Base-by-base conservation (phyloP, 106 monocot species). In the Acorus calamus region DNA sequence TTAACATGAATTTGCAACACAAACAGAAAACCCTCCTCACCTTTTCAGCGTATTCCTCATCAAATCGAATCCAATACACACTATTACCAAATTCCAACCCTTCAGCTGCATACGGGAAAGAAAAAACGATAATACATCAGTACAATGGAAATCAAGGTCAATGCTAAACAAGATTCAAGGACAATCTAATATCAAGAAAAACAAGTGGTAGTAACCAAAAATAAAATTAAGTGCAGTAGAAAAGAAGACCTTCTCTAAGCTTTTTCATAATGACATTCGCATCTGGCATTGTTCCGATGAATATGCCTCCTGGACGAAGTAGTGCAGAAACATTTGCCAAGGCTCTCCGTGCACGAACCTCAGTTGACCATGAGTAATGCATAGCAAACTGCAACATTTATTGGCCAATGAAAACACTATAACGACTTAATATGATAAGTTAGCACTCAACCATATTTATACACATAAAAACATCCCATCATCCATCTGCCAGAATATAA, bases 291-390 rank as follows among this genome's bases (percentile, higher is more conserved):
- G 98, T 98, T 70, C 98, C 98, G 46, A 98, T 77, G 69, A 98
- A 98, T 9, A 59, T 83, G 10, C 98, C 98, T 48, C 98, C 98
- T 61, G 98, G 88, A 43, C 83, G 76, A 62, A 98, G 98, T 60
- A 98, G 75, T 12, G 88, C 74, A 59, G 98, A 98, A 60, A 98
- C 70, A 68, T 88, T 98, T 56, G 84, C 73, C 64, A 98, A 69
- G 11, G 92, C 92, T 71, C 76, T 70, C 59, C 98, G 72, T 56
- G 98, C 98, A 67, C 98, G 91, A 63, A 83, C 72, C 73, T 98
- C 98, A 61, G 87, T 98, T 59, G 98, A 98, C 98, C 98, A 98
- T 66, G 98, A 98, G 66, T 98, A 98, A 71, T 98, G 98, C 65
- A 98, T 70, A 3, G 98, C 98, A 92, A 98, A 98, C 98, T 98